Conservation (phyloP, 352 stramenopile genomes). For the Globisporangium spiculum region DNA sequence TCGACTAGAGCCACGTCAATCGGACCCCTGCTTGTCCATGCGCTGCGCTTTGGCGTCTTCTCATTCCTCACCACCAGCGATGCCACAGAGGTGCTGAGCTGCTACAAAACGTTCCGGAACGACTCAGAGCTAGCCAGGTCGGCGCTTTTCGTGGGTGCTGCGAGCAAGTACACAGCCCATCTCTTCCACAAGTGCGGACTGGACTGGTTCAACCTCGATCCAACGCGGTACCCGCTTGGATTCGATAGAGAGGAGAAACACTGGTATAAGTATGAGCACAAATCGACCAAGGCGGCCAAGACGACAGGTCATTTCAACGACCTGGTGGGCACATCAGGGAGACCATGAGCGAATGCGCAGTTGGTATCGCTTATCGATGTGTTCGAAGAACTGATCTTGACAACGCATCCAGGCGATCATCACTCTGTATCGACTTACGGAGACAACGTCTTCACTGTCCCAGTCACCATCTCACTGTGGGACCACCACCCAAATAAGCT, state of each 20-base stretch:
- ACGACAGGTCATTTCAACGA: too few relatives aligned
- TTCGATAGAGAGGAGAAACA: too few relatives aligned
- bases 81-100: background rate
- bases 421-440: accelerated
- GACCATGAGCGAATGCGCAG: background rate
- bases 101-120: conserved; percentile 4
- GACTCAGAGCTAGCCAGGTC: background rate
- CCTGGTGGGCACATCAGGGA: too few relatives aligned
- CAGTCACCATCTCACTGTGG: background rate
- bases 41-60: too few relatives aligned
- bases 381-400: background rate
- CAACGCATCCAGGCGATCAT: background rate
- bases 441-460: background rate
- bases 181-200: background rate
- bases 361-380: background rate
- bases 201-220: background rate
- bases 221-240: background rate
- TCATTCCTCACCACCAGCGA: background rate
- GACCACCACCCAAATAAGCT: background rate
- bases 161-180: background rate
- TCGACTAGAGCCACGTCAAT: too few relatives aligned
- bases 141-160: background rate
- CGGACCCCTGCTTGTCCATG: too few relatives aligned
- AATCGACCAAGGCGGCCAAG: too few relatives aligned
- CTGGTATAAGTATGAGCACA: background rate